Evolutionary conservation across 768 basidiomycete genomes (phyloP).

Genomic region (Mycena rosella): DNA sequence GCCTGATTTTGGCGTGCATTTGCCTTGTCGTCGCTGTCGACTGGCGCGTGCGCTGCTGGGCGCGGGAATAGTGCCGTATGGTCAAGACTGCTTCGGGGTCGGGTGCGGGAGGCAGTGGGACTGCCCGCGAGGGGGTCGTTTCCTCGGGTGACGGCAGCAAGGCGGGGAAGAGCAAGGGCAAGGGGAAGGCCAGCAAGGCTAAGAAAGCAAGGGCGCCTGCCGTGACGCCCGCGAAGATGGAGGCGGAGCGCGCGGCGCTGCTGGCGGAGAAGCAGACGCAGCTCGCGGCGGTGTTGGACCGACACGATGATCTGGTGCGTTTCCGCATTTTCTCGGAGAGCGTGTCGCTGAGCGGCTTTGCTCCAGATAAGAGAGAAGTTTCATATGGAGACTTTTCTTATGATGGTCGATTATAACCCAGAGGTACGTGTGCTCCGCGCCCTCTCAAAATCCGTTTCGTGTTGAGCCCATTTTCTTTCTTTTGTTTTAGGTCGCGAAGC

Average conservation of each 20-base stretch:
- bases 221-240: slow-evolving; percentile 45
- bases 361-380: slow-evolving; percentile 86
- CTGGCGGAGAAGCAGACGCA: slow-evolving; percentile 71
- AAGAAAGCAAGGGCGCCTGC: slow-evolving; percentile 26
- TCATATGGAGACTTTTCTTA: slow-evolving; percentile 87
- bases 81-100: slow-evolving; percentile 5
- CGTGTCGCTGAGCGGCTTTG: slow-evolving; percentile 14
- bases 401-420: slow-evolving; percentile 84
- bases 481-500: slow-evolving; percentile 54
- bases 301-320: slow-evolving; percentile 83
- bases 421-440: slow-evolving; percentile 65
- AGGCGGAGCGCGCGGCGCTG: slow-evolving; percentile 57
- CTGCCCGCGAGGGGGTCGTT: slow-evolving; percentile 13
- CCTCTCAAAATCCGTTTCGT: background rate
- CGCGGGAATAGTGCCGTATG: slow-evolving; percentile 21
- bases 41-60: background rate
- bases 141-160: slow-evolving; percentile 15
- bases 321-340: slow-evolving; percentile 15
- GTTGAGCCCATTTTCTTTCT: slow-evolving; percentile 11
- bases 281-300: slow-evolving; percentile 69
- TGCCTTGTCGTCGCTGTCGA: background rate
- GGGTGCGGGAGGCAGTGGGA: slow-evolving; percentile 12
- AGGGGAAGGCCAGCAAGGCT: slow-evolving; percentile 40
- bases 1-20: slow-evolving; percentile 6
- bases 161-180: slow-evolving; percentile 18